Conservation (phyloP, 345 rosid genomes). For the Pugionium dolabratum region DNA sequence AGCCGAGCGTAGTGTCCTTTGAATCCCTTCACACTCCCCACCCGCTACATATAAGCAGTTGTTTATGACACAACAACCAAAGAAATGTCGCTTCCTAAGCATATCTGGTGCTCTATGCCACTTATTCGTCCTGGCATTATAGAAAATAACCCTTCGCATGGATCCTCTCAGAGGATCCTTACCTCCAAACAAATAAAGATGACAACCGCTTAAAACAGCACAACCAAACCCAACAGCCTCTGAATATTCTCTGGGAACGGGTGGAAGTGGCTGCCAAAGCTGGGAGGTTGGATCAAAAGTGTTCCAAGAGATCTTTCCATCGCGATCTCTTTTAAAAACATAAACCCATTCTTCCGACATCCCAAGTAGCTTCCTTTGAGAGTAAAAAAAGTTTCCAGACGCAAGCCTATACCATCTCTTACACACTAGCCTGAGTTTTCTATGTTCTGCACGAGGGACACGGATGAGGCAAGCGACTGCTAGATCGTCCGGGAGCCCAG, state of each 20-base stretch:
- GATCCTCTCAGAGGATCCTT: slow-evolving; percentile 91
- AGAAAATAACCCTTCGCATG: slow-evolving; percentile 81
- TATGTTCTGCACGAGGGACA: slow-evolving; percentile 88
- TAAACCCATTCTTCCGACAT: slow-evolving; percentile 97
- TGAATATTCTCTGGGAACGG: slow-evolving; percentile 87
- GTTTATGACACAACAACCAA: slow-evolving; percentile 91
- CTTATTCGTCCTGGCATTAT: slow-evolving; percentile 88
- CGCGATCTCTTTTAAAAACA: slow-evolving; percentile 87
- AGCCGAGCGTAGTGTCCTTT: slow-evolving; percentile 88
- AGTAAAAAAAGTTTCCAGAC: slow-evolving; percentile 73
- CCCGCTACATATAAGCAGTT: slow-evolving; percentile 95
- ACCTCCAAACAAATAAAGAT: slow-evolving; percentile 91
- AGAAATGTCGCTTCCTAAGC: slow-evolving; percentile 94
- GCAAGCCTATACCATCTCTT: slow-evolving; percentile 85
- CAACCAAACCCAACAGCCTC: slow-evolving; percentile 97
- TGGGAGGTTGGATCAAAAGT: slow-evolving; percentile 81
- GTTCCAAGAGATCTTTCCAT: slow-evolving; percentile 91
- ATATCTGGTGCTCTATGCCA: slow-evolving; percentile 96
- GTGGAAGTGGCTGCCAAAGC: slow-evolving; percentile 95
- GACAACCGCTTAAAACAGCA: slow-evolving; percentile 90
- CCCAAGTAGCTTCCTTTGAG: slow-evolving; percentile 73
- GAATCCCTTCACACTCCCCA: slow-evolving; percentile 94
- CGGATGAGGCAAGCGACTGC: slow-evolving; percentile 91
- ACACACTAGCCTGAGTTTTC: slow-evolving; percentile 80
- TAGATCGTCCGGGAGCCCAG: slow-evolving; percentile 95